Percentiles rank a stretch among this genome's conserved stretches.
phyloP scores from a whole-genome alignment of 2,329 filamentous ascomycete species.

The Celoporthe dispersa region DNA sequence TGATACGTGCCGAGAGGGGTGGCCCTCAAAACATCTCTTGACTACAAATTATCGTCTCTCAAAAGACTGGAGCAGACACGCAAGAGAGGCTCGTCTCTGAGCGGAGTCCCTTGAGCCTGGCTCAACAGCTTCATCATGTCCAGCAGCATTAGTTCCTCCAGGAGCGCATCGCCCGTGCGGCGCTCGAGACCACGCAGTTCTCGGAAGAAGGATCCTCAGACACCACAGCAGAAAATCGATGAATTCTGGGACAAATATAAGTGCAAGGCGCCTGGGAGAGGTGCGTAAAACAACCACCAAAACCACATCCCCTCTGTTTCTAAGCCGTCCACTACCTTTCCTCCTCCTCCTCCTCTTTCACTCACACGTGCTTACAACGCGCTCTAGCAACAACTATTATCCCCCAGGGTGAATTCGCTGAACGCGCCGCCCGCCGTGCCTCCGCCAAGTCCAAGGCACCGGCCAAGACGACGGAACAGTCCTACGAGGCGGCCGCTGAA shows the following conservation, averaged over 20 bases:
- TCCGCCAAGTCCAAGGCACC: slow-evolving; percentile 56
- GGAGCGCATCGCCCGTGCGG: background rate
- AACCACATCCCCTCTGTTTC: background rate
- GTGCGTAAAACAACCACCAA: too few relatives aligned
- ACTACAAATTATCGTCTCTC: background rate
- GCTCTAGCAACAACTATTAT: slow-evolving; percentile 68
- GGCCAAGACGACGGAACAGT: slow-evolving; percentile 63
- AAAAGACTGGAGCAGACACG: background rate
- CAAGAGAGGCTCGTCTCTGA: background rate
- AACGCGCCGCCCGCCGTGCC: slow-evolving; percentile 60
- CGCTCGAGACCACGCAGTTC: background rate
- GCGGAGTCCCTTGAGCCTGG: background rate
- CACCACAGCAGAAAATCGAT: slow-evolving; percentile 70
- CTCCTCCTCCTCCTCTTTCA: background rate
- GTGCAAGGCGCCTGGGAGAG: slow-evolving; percentile 72
- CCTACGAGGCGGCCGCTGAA: slow-evolving; percentile 73
- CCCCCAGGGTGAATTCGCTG: slow-evolving; percentile 63
- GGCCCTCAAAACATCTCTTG: background rate
- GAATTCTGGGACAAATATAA: slow-evolving; percentile 77
- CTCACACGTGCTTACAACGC: slow-evolving; percentile 21
- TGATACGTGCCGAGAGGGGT: background rate
- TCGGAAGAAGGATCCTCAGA: slow-evolving; percentile 51
- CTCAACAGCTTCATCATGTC: slow-evolving; percentile 17
- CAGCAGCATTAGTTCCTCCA: slow-evolving; percentile 8
- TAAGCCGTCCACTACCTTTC: background rate